Base-by-base conservation (phyloP, 208 protist species). In the Herpetomonas samuelpessoai region DNA sequence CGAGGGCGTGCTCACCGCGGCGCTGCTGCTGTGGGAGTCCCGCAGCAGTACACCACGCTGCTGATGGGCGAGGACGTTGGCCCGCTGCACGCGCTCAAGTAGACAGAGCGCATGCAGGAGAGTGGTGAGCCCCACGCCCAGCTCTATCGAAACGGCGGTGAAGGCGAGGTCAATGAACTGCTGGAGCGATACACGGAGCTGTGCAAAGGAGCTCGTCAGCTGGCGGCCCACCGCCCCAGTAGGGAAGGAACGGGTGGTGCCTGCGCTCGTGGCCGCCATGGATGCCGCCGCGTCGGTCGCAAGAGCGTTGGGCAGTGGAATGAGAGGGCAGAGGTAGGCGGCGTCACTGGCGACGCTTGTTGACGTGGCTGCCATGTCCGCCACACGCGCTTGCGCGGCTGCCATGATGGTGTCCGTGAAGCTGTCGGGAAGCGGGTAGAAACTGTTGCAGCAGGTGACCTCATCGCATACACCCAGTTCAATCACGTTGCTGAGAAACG, bases 381-480 rank as follows among this genome's bases (percentile, higher is more conserved):
- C 6, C 35, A 41, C 35, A n/a, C n/a, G n/a, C n/a, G n/a, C n/a
- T n/a, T n/a, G n/a, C n/a, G n/a, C n/a, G n/a, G n/a, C n/a, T n/a
- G n/a, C n/a, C n/a, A 46, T 26, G 16, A 46, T 7, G 16, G 27
- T 28, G 27, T 38, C 26, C 57, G 16, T 50, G 12, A 18, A 35
- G 16, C 49, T 51, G 41, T n/a, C 52, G 0, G 50, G 61, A 2
- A 48, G 62, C 2, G 54, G 61, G 22, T 68, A 59, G 45, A 66
- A 78, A 14, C 62, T 47, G 55, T 82, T 82, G 28, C 54, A 38
- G 50, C 76, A 82, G 44, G 38, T 55, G 3, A 44, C 21, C 38
- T 68, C 69, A 10, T 68, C 65, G 38, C 76, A 82, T 21, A 68
- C 71, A 24, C 76, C 76, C 24, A 82, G 39, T 21, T 74, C 70